phyloP scores from a whole-genome alignment of 805 yeast species.

The Pichia rugopelliculosa region DNA sequence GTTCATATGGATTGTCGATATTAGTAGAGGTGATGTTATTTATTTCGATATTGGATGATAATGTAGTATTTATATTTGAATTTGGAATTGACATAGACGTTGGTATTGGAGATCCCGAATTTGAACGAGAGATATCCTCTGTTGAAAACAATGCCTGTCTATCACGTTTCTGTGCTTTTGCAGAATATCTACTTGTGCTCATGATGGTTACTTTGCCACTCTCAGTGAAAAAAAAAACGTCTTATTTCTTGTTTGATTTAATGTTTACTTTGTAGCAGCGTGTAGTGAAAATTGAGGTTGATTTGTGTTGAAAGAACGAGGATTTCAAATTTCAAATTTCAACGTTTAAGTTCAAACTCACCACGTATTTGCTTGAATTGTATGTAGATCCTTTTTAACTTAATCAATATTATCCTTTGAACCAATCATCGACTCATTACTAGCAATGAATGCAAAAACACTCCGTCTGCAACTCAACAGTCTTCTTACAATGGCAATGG shows the following conservation, averaged over 20 bases:
- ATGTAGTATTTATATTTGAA: neutral
- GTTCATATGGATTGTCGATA: slow-evolving; percentile 7
- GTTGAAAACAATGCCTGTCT: slow-evolving; percentile 7
- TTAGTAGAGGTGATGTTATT: slow-evolving; percentile 21
- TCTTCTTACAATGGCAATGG: slow-evolving; percentile 65
- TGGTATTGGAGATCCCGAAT: slow-evolving; percentile 5
- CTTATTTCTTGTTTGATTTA: no score
- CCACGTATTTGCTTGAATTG: no score
- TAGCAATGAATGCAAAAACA: slow-evolving; percentile 23
- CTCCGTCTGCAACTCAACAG: slow-evolving; percentile 30
- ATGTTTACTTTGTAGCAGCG: no score
- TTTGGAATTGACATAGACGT: slow-evolving; percentile 15
- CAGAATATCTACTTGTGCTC: slow-evolving; percentile 14
- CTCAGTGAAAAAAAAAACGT: no score
- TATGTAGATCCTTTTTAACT: no score
- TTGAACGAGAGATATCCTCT: slow-evolving; percentile 7
- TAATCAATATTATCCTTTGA: no score
- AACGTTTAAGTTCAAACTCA: no score
- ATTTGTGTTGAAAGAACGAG: no score
- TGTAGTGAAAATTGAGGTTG: no score
- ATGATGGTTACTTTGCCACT: neutral
- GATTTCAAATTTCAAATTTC: no score
- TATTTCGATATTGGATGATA: neutral
- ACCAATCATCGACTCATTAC: neutral
- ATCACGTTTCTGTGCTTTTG: slow-evolving; percentile 9